Evolutionary conservation across 2,329 filamentous ascomycete species (phyloP), one percentile per base, ranked within the genome.

Genomic region (Curvularia lunata): DNA sequence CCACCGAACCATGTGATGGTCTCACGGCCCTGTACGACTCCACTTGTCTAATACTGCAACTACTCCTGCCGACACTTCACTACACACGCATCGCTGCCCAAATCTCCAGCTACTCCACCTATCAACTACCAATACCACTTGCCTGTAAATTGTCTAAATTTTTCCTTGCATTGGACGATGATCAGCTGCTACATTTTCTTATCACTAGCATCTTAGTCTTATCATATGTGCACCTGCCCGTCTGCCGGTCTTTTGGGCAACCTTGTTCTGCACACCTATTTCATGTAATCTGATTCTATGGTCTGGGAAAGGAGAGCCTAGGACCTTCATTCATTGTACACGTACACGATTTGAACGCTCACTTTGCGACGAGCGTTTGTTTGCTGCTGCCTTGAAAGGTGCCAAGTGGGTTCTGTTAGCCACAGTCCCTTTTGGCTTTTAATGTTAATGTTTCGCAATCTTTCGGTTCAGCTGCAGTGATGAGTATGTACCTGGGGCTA

Each of bases 101-200:
- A 42, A 41, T 27, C n/a, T 43, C 45, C 1, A 12, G 27, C 18
- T 10, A 5, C 5, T 45, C 32, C 30, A 37, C 28, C 30, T 43
- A 48, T 23, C 38, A 37, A 45, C 37, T 47, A 54, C 48, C 61
- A 56, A 57, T 52, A 40, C 58, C 45, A 45, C 50, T 67, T 42
- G 61, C 62, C 38, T 64, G 49, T 66, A 70, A 61, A 70, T 65
- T 68, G 63, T 47, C 51, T 56, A 54, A 48, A 54, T 42, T 45
- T 60, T 42, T 54, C 52, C 19, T 49, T 64, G 45, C 47, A 42
- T 64, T 58, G 54, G 52, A 40, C 42, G 56, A 60, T 48, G 54
- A 25, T 49, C 30, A 30, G 25, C 25, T 32, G 30, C 57, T 52
- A 56, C 51, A 34, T 61, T 58, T 59, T 48, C 25, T 51, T 50